A percentile compares a stretch with the other conserved stretches of the same genome.
Evolutionary conservation across 441 rosid species (phyloP).

Genomic region (Pelargonium myrrhifolium): DNA sequence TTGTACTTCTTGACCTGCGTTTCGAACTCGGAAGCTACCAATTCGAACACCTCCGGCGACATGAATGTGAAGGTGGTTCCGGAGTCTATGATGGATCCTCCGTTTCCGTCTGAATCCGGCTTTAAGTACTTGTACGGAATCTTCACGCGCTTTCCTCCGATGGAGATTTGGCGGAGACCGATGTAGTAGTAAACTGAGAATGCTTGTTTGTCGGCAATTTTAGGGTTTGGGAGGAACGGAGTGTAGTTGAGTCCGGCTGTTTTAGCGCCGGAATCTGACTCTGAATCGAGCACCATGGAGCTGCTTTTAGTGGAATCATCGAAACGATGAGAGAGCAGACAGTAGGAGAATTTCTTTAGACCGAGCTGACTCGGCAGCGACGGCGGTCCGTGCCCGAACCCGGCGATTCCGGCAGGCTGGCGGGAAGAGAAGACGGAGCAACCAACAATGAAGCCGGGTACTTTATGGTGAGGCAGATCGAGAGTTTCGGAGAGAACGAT

Average conservation of each 20-base stretch:
- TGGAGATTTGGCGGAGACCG: constrained; percentile 33
- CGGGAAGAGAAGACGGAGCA: constrained; percentile 42
- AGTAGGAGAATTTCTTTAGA: constrained; percentile 39
- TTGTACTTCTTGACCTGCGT: constrained; percentile 22
- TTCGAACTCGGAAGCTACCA: constrained; percentile 30
- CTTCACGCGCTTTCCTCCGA: constrained; percentile 33
- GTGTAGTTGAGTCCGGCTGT: constrained; percentile 30
- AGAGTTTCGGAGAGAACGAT: constrained; percentile 33
- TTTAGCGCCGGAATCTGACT: constrained; percentile 22
- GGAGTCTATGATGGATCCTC: constrained; percentile 51
- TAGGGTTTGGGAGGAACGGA: constrained; percentile 36
- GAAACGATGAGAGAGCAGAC: constrained; percentile 40
- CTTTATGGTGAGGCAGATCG: constrained; percentile 18
- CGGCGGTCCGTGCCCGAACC: constrained; percentile 41
- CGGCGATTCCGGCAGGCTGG: constrained; percentile 51
- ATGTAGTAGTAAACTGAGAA: constrained; percentile 42
- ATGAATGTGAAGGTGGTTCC: constrained; percentile 49
- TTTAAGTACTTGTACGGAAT: constrained; percentile 23
- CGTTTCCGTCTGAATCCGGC: constrained; percentile 35
- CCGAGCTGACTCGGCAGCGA: constrained; percentile 44
- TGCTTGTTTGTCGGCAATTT: background rate
- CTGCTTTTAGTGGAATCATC: constrained; percentile 29
- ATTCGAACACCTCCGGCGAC: constrained; percentile 26
- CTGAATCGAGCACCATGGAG: constrained; percentile 30
- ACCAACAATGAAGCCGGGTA: constrained; percentile 37